A percentile compares a stretch with the other conserved stretches of the same genome.
phyloP scores from a whole-genome alignment of 345 rosid species.

The Sapria himalayana region DNA sequence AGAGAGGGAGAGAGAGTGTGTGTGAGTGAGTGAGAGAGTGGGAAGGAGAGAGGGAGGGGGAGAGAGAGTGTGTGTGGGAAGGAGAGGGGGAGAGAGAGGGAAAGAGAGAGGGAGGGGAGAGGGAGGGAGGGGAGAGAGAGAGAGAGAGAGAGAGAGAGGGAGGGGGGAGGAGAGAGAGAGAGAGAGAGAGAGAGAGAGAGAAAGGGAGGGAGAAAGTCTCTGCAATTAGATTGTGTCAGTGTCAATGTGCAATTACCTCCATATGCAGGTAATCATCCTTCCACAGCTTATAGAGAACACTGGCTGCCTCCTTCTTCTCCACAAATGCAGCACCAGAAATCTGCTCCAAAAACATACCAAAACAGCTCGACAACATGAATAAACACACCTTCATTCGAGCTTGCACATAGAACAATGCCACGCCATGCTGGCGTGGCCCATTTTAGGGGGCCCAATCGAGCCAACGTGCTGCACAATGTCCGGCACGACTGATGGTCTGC shows the following conservation, averaged over 20 bases:
- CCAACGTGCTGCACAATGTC: no score
- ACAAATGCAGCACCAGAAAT: conserved; percentile 39
- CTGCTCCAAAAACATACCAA: conserved; percentile 14
- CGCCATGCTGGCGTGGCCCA: no score
- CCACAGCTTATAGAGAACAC: conserved; percentile 53
- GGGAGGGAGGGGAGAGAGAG: background rate
- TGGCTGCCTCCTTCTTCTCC: conserved; percentile 45
- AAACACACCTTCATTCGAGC: no score
- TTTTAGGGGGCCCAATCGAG: no score
- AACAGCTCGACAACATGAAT: no score
- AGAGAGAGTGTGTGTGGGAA: background rate
- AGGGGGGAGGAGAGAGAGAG: background rate
- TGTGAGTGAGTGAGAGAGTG: background rate
- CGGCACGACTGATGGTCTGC: no score
- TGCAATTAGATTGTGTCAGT: no score
- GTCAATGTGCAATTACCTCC: no score
- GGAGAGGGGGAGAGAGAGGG: background rate
- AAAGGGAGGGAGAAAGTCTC: background rate
- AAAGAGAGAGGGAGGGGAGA: background rate
- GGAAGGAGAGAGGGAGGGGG: background rate
- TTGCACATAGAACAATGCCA: no score
- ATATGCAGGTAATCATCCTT: conserved; percentile 58
- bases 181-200: background rate
- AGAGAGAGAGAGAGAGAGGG: background rate
- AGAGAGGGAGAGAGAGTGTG: background rate